Conservation (phyloP, 148 eudicot species). For the Arctostaphylos glauca region DNA sequence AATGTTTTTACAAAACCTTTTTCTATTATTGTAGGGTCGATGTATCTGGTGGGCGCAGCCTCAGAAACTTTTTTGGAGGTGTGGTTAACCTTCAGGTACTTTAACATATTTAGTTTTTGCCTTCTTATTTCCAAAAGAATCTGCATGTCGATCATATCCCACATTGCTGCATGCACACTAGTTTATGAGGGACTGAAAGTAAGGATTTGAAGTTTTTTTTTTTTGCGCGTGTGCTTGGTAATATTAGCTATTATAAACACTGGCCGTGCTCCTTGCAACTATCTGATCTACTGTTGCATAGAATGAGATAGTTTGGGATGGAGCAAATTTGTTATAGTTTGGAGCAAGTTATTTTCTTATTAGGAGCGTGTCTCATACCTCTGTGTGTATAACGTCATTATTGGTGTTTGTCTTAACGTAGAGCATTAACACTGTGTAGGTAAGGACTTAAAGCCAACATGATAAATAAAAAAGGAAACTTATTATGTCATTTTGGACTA, state of each 20-base stretch:
- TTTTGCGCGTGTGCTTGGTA: neutral
- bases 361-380: neutral
- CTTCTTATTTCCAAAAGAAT: neutral
- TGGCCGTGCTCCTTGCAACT: neutral
- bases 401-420: neutral
- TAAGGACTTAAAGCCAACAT: neutral
- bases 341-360: neutral
- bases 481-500: neutral
- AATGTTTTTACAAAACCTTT: neutral
- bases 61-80: constrained; percentile 62
- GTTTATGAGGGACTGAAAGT: neutral
- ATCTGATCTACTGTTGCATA: neutral
- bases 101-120: neutral
- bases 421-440: neutral
- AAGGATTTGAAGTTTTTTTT: neutral
- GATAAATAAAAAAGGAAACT: neutral
- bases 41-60: constrained; percentile 78
- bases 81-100: constrained; percentile 83
- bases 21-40: constrained; percentile 53
- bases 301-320: neutral
- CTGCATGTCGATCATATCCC: neutral
- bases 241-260: neutral
- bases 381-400: too few relatives aligned
- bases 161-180: neutral
- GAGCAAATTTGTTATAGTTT: neutral